Evolutionary conservation across 345 rosid genomes (phyloP), one percentile per base, ranked within the genome.

Genomic region (Euphorbia lathyris): DNA sequence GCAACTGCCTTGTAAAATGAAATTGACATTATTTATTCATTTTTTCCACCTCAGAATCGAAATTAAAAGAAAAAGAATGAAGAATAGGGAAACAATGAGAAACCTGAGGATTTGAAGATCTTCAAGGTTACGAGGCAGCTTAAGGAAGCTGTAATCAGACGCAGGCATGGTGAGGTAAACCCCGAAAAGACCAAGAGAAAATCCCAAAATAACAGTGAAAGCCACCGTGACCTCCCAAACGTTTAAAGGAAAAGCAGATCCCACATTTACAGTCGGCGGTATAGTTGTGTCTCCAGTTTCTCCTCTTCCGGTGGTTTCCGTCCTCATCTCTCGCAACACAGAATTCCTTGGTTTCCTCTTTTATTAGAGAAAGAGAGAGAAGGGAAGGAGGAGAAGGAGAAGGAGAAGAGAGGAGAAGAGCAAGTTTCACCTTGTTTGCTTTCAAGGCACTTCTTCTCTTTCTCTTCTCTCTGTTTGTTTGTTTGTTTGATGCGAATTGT

Each of bases 121-220:
- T 70, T 90, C 78, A 68, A 94, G 92, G 85, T 71, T 89, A 29
- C 87, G 90, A 69, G 97, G 97, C 5, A 94, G 83, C 86, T 88
- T 91, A 78, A 94, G 98, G 86, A 91, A 90, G 79, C 96, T 89
- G 66, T 94, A 94, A 81, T 94, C 98, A 34, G 98, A 94, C 23
- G 79, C 76, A 42, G 97, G 97, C 90, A 94, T 73, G 86, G 98
- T 90, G 36, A 90, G 81, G 72, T 94, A 91, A 65, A 94, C 98
- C 19, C 87, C 82, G 27, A 78, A 34, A 57, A 91, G 88, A 9
- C 95, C 84, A 22, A 83, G 0, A 0, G 76, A 71, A 36, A 94
- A 89, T 0, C 87, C 90, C 58, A 87, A 63, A 29, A 94, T 77
- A 64, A 91, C 91, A 71, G 78, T 43, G n/a, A 80, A 78, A 76